A percentile compares a stretch with the other conserved stretches of the same genome.
These are phyloP conservation scores for Aspergillus thermomutatus DNA, from an alignment of 2,329 filamentous ascomycete species.

Conservation along the genomic window DNA sequence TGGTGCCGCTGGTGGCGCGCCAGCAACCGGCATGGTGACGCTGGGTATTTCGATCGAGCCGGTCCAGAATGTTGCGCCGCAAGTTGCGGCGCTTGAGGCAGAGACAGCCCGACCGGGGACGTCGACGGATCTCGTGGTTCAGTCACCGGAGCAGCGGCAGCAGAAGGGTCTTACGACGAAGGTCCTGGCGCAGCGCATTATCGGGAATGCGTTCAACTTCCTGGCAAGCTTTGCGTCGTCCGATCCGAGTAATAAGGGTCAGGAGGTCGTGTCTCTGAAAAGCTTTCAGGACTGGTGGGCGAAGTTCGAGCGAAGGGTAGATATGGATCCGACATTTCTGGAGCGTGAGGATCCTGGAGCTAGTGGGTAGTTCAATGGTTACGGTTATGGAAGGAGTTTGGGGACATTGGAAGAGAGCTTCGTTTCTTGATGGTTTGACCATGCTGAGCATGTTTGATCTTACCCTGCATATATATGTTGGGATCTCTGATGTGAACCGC, in stretches of 20 bases:
- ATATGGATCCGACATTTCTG: conserved; percentile 82
- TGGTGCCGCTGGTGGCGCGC: conserved; percentile 18
- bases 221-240: conserved; percentile 78
- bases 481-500: neutral
- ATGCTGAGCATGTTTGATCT: neutral
- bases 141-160: conserved; percentile 23
- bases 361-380: conserved; percentile 10
- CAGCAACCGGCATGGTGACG: conserved; percentile 53
- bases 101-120: conserved; percentile 19
- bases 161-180: conserved; percentile 60
- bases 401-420: neutral
- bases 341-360: conserved; percentile 61
- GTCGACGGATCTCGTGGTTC: conserved; percentile 29
- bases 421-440: neutral
- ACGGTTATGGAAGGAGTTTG: neutral
- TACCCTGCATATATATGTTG: neutral
- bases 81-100: conserved; percentile 58
- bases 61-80: conserved; percentile 65
- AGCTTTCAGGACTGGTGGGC: conserved; percentile 97
- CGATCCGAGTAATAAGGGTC: conserved; percentile 51
- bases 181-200: conserved; percentile 85
- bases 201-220: conserved; percentile 97
- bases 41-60: conserved; percentile 82
- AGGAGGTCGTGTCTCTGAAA: conserved; percentile 88
- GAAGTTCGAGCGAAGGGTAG: conserved; percentile 87